Evolutionary conservation across 1,284 basidiomycete genomes (phyloP).

Genomic region (Malassezia yamatoensis): DNA sequence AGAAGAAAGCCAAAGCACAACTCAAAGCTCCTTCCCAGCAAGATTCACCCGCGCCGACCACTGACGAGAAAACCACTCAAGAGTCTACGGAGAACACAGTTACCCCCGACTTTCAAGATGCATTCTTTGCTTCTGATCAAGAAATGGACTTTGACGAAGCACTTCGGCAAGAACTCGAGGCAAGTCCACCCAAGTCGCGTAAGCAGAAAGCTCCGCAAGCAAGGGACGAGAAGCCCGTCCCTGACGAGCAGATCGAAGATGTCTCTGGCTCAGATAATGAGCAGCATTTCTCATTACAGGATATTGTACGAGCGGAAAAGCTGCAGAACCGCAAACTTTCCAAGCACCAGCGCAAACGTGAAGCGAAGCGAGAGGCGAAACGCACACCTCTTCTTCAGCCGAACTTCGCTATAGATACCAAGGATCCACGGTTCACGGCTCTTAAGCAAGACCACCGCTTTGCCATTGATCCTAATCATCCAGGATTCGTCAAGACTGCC

Average conservation of each 20-base stretch:
- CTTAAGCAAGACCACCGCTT: conserved; percentile 82
- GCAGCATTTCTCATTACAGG: conserved; percentile 80
- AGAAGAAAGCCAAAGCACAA: conserved; percentile 8
- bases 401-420: conserved; percentile 68
- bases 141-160: conserved; percentile 39
- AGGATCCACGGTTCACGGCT: conserved; percentile 76
- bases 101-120: conserved; percentile 52
- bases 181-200: conserved; percentile 11
- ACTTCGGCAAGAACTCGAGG: conserved; percentile 45
- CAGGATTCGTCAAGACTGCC: conserved; percentile 50
- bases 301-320: conserved; percentile 70
- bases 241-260: conserved; percentile 10
- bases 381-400: conserved; percentile 40
- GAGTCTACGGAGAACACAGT: conserved; percentile 1
- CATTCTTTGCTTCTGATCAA: conserved; percentile 50
- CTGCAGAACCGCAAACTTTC: conserved; percentile 24
- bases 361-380: conserved; percentile 44
- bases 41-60: conserved; percentile 6
- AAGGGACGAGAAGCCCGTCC: background rate
- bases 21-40: background rate
- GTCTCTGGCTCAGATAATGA: conserved; percentile 30
- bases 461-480: conserved; percentile 90
- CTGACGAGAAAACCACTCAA: background rate
- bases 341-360: conserved; percentile 27
- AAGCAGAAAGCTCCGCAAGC: background rate